Conservation (phyloP, 345 rosid species). For the Carallia brachiata region DNA sequence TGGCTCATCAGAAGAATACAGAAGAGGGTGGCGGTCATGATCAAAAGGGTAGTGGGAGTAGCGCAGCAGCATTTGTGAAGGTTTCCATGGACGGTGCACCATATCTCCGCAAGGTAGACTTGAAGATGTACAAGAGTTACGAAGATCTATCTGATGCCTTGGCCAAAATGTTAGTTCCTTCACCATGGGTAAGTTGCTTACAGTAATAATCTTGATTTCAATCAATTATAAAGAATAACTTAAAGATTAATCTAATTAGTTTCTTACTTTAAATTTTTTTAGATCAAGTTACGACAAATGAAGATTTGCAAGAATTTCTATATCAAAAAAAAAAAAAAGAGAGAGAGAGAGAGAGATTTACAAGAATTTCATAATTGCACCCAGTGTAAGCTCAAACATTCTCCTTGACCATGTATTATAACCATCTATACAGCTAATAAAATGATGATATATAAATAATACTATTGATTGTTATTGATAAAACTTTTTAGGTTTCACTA, state of each 20-base stretch:
- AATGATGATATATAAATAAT: no score
- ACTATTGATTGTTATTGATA: no score
- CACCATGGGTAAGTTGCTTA: conserved; percentile 65
- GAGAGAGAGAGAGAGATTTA: no score
- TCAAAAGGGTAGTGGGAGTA: conserved; percentile 19
- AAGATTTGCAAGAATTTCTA: no score
- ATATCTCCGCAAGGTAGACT: conserved; percentile 87
- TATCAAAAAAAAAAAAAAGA: no score
- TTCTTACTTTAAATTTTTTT: no score
- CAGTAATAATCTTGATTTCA: not conserved
- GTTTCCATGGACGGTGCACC: conserved; percentile 99
- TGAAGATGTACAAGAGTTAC: conserved; percentile 86
- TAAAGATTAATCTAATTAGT: not conserved
- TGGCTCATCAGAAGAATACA: conserved; percentile 64
- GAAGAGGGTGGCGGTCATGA: conserved; percentile 24
- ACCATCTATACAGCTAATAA: no score
- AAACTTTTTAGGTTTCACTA: no score
- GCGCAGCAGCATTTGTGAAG: conserved; percentile 70
- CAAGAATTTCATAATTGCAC: no score
- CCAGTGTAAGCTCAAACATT: no score
- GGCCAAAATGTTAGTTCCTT: conserved; percentile 95
- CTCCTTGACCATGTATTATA: no score
- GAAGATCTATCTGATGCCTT: conserved; percentile 81
- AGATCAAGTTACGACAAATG: no score
- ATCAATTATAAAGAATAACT: not conserved